Evolutionary conservation across 2,329 filamentous ascomycete species (phyloP).

Genomic region (Talaromyces sp.): DNA sequence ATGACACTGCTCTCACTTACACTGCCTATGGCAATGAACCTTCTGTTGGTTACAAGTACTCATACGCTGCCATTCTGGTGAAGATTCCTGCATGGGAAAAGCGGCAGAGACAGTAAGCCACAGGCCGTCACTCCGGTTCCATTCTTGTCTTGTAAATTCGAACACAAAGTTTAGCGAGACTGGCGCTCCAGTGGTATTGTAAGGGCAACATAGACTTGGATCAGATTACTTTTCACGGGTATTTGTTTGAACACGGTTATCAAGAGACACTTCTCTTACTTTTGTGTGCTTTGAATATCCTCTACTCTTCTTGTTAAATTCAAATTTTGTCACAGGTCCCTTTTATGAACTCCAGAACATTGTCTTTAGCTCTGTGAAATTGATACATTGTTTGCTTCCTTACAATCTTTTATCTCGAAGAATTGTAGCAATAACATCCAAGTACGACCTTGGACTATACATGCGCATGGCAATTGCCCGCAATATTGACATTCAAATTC

Average conservation of each 20-base stretch:
- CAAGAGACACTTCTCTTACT: not conserved
- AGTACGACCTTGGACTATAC: not conserved
- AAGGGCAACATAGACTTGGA: no score
- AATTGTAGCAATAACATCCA: not conserved
- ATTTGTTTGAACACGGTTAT: not conserved
- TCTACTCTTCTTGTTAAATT: not conserved
- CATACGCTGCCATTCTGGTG: not conserved
- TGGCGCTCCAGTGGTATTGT: no score
- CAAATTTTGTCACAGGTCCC: not conserved
- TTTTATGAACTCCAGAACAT: not conserved
- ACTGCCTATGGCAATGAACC: not conserved
- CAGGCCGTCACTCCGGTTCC: not conserved
- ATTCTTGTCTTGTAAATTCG: no score
- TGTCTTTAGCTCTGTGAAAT: not conserved
- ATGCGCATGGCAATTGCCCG: no score
- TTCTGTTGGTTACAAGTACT: not conserved
- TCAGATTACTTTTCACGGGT: not conserved
- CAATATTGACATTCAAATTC: no score
- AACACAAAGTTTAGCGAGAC: no score
- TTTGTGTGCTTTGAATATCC: not conserved
- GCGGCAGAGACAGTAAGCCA: not conserved
- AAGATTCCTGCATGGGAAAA: not conserved
- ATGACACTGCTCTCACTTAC: not conserved
- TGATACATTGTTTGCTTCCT: not conserved
- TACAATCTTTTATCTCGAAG: not conserved